Evolutionary conservation across 176 grass and related monocot genomes (phyloP).

Genomic region (bread wheat (Triticum aestivum)): DNA sequence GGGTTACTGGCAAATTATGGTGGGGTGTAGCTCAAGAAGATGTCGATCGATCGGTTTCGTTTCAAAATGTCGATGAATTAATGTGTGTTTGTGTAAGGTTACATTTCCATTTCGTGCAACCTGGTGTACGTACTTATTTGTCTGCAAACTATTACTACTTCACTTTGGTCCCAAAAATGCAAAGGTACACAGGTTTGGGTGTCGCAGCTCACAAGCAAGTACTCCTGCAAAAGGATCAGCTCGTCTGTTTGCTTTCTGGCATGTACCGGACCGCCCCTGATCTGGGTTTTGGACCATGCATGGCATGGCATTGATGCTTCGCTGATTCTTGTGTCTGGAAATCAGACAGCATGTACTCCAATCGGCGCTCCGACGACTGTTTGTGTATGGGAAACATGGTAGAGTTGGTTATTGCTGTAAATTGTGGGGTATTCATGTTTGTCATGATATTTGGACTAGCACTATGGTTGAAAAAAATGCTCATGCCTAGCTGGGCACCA

Average conservation of each 20-base stretch:
- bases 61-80: neutral
- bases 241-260: constrained; percentile 5
- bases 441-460: too few species aligned
- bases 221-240: neutral
- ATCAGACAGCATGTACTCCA: neutral
- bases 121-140: neutral
- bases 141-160: neutral
- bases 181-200: neutral
- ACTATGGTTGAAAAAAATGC: too few species aligned
- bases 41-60: neutral
- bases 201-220: neutral
- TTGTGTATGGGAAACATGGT: neutral
- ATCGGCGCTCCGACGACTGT: neutral
- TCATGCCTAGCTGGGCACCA: too few species aligned
- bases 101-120: constrained; percentile 26
- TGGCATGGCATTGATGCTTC: neutral
- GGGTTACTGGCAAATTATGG: constrained; percentile 4
- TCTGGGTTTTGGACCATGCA: neutral
- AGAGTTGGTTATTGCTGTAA: neutral
- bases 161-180: constrained; percentile 6
- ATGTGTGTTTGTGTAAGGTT: constrained; percentile 19
- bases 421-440: too few species aligned
- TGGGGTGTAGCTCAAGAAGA: neutral
- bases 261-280: neutral
- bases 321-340: neutral